phyloP scores from a whole-genome alignment of 345 rosid genomes.

The Laguncularia racemosa region DNA sequence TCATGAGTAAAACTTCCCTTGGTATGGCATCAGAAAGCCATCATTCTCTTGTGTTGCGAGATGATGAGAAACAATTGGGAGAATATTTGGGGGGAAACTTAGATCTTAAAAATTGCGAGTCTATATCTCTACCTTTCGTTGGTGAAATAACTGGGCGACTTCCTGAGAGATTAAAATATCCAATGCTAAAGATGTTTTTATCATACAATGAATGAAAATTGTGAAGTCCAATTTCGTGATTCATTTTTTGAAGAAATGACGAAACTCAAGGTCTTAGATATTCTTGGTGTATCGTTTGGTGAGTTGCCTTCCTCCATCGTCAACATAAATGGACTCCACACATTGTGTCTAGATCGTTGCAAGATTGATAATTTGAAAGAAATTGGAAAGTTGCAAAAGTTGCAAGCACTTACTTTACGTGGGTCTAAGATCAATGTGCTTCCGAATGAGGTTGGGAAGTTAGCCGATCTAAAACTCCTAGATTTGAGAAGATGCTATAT shows the following conservation, averaged over 20 bases:
- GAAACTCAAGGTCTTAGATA: slow-evolving; percentile 19
- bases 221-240: background rate
- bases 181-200: slow-evolving; percentile 4
- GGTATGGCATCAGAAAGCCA: slow-evolving; percentile 9
- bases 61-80: background rate
- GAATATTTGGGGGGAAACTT: background rate
- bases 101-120: background rate
- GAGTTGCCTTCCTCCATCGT: slow-evolving; percentile 2
- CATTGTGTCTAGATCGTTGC: slow-evolving; percentile 7
- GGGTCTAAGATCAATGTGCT: background rate
- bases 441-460: background rate
- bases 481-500: slow-evolving; percentile 11
- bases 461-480: slow-evolving; percentile 9
- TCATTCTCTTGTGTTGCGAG: background rate
- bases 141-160: background rate
- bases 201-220: background rate
- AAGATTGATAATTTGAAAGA: slow-evolving; percentile 7
- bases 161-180: slow-evolving; percentile 10
- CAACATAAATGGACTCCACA: background rate
- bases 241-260: slow-evolving; percentile 7
- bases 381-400: background rate
- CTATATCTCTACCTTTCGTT: slow-evolving; percentile 3
- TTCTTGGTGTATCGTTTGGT: background rate
- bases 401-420: slow-evolving; percentile 6
- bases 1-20: slow-evolving; percentile 7